Conservation (phyloP, 2,329 filamentous ascomycete species). For the Calonectria naviculata region DNA sequence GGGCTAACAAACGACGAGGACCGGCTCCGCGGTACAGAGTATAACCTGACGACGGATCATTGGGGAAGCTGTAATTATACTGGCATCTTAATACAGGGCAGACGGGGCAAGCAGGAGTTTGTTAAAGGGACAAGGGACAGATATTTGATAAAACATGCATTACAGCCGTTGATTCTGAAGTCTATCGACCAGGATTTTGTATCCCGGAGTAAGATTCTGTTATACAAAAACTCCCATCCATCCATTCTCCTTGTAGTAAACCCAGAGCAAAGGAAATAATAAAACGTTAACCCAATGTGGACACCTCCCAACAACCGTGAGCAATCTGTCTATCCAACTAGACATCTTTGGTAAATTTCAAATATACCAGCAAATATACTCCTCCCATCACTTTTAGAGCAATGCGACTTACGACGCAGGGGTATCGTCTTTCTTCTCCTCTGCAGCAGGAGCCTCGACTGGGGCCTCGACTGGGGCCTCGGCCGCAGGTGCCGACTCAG, state of each 20-base stretch:
- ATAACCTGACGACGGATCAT: background rate
- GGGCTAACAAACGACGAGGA: background rate
- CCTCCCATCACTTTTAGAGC: background rate
- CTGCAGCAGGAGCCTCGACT: background rate
- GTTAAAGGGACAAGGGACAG: background rate
- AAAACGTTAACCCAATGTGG: slow-evolving; percentile 1
- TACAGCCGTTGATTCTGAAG: slow-evolving; percentile 8
- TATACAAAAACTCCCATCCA: slow-evolving; percentile 24
- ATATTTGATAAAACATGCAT: background rate
- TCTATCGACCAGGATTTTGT: slow-evolving; percentile 10
- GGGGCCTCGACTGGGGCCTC: background rate
- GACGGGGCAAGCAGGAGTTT: background rate
- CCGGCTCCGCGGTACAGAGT: slow-evolving; percentile 3
- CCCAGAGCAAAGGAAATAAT: background rate
- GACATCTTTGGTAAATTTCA: background rate
- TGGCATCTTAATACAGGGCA: background rate
- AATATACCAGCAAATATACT: slow-evolving; percentile 1
- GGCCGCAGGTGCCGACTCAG: background rate
- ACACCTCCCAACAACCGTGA: slow-evolving; percentile 5
- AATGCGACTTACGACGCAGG: slow-evolving; percentile 6
- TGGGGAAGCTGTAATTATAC: background rate
- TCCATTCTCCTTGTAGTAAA: slow-evolving; percentile 8
- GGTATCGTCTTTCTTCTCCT: slow-evolving; percentile 22
- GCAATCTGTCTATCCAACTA: slow-evolving; percentile 17
- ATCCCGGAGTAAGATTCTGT: slow-evolving; percentile 15